Conservation (phyloP, 371 early-diverging fungal species). For the Mucor mucedo region DNA sequence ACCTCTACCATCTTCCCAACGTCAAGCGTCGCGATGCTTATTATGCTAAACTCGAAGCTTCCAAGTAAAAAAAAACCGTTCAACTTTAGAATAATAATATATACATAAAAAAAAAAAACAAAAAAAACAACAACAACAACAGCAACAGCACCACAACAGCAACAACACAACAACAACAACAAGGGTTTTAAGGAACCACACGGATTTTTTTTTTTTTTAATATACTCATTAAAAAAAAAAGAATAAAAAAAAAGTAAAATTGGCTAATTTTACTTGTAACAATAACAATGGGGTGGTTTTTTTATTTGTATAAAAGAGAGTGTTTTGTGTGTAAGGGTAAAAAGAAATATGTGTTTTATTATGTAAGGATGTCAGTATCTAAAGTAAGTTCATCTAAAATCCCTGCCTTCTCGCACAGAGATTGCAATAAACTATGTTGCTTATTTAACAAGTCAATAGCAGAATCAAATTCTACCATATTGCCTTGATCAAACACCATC, state of each 20-base stretch:
- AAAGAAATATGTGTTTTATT: constrained; percentile 2
- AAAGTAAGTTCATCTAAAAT: constrained; percentile 30
- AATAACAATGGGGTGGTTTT: background rate
- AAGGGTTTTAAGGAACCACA: no score
- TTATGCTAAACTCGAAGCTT: constrained; percentile 59
- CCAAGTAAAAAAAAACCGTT: constrained; percentile 25
- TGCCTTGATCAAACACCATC: constrained; percentile 69
- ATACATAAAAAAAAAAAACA: background rate
- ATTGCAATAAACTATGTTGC: constrained; percentile 36
- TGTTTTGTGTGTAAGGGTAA: background rate
- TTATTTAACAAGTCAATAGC: constrained; percentile 51
- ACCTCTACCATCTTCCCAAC: constrained; percentile 45
- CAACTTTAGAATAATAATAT: no score
- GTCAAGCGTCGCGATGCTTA: constrained; percentile 47
- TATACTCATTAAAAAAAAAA: background rate
- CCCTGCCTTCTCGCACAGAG: constrained; percentile 42
- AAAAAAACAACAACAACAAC: constrained; percentile 3
- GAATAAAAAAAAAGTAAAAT: constrained; percentile 3
- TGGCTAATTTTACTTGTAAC: background rate
- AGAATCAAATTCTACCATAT: constrained; percentile 79
- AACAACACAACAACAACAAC: constrained; percentile 2
- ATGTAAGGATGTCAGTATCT: constrained; percentile 23
- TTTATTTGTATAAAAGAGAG: background rate
- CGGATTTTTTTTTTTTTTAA: background rate
- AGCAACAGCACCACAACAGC: constrained; percentile 9